Evolutionary conservation across 2,329 filamentous ascomycete genomes (phyloP).

Genomic region (Colletotrichum scovillei): DNA sequence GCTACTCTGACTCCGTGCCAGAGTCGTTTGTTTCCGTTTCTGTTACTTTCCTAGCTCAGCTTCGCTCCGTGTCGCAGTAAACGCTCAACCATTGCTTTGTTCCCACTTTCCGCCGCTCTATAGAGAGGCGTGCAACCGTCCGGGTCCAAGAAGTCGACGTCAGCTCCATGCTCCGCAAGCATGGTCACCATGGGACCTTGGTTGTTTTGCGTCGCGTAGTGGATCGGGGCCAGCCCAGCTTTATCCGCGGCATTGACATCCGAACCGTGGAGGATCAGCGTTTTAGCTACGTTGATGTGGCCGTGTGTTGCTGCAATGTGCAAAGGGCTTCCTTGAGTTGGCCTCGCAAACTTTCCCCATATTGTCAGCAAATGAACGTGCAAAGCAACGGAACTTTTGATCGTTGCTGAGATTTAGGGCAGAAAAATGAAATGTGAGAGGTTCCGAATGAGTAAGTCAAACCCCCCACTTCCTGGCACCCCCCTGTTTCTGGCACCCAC

Average conservation of each 20-base stretch:
- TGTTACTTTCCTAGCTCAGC: background rate
- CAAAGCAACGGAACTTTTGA: background rate
- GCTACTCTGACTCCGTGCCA: background rate
- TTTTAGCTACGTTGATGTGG: background rate
- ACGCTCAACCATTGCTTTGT: background rate
- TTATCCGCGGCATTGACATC: background rate
- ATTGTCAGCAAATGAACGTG: background rate
- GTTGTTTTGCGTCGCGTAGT: background rate
- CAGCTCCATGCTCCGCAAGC: background rate
- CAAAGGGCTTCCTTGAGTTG: background rate
- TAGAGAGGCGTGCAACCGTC: background rate
- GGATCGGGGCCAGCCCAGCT: background rate
- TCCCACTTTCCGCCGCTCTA: background rate
- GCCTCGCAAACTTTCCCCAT: background rate
- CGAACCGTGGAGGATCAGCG: background rate
- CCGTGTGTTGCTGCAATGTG: background rate
- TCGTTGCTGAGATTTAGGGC: background rate
- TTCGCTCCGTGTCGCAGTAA: background rate
- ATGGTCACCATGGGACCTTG: background rate
- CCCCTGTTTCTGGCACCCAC: no score
- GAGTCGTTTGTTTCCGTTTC: background rate
- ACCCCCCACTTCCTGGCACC: no score
- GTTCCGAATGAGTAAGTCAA: background rate
- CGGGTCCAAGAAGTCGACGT: background rate
- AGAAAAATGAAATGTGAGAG: background rate